Evolutionary conservation across 2,329 filamentous ascomycete genomes (phyloP).

Genomic region (Fusarium sp.): DNA sequence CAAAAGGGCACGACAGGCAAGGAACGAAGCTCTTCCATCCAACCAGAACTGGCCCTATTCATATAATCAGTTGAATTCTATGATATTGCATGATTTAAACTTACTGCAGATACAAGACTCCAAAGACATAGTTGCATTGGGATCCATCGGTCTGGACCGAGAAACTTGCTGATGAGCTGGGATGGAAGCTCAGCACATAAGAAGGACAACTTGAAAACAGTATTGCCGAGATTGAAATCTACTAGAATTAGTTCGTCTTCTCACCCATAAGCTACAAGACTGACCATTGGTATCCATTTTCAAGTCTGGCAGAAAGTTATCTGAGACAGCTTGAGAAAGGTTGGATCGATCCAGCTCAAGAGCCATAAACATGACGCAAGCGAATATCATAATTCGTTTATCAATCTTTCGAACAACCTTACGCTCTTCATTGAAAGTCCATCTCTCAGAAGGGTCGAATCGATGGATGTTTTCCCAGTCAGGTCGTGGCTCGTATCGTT

Average conservation of each 20-base stretch:
- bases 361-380: constrained; percentile 56
- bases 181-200: neutral
- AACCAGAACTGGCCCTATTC: neutral
- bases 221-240: neutral
- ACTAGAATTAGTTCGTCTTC: rapidly evolving
- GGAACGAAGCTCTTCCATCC: neutral
- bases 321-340: constrained; percentile 59
- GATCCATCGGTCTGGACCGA: neutral
- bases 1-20: neutral
- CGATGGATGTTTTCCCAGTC: constrained; percentile 59
- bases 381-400: constrained; percentile 59
- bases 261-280: rapidly evolving
- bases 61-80: neutral
- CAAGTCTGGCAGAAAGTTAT: constrained; percentile 56
- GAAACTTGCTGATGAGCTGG: neutral
- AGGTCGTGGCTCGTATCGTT: constrained; percentile 36
- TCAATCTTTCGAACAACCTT: constrained; percentile 28
- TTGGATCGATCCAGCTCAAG: constrained; percentile 60
- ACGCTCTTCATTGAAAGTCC: constrained; percentile 50
- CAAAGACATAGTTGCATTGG: neutral
- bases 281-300: neutral
- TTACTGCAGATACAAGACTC: neutral
- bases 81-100: neutral
- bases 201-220: neutral
- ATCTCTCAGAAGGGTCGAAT: constrained; percentile 59